A percentile compares a stretch with the other conserved stretches of the same genome.
phyloP scores from a whole-genome alignment of 768 basidiomycete genomes.

The Coprinellus aureogranulatus region DNA sequence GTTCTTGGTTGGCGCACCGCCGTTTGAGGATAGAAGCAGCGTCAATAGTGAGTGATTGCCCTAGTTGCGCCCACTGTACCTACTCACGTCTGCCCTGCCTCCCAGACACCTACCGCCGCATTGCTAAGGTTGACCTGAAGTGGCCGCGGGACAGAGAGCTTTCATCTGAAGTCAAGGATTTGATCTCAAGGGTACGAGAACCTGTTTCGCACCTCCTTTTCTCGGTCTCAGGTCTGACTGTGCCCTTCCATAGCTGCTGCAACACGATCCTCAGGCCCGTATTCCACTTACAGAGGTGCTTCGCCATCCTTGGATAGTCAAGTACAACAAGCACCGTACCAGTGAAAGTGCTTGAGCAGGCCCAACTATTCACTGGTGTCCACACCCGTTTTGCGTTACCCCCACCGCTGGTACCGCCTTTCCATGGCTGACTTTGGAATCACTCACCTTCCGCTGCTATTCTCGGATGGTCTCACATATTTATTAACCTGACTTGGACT shows the following conservation, averaged over 20 bases:
- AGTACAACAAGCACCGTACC: constrained; percentile 40
- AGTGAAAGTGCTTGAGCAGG: constrained; percentile 15
- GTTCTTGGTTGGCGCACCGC: constrained; percentile 76
- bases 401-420: too few species aligned
- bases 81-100: neutral
- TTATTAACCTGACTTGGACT: too few species aligned
- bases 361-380: too few species aligned
- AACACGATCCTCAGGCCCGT: constrained; percentile 75
- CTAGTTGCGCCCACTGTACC: neutral
- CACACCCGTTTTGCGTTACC: too few species aligned
- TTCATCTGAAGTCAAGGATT: constrained; percentile 63
- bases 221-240: neutral
- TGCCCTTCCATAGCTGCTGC: constrained; percentile 61
- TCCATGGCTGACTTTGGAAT: too few species aligned
- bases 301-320: constrained; percentile 84
- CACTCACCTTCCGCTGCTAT: too few species aligned
- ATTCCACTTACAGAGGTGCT: constrained; percentile 72
- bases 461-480: too few species aligned
- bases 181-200: constrained; percentile 56
- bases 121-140: constrained; percentile 79
- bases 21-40: constrained; percentile 82
- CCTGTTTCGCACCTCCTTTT: constrained; percentile 8
- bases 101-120: constrained; percentile 85
- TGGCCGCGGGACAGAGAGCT: constrained; percentile 49
- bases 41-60: constrained; percentile 56